Evolutionary conservation across 2,329 filamentous ascomycete species (phyloP).

Genomic region (Cadophora sp.): DNA sequence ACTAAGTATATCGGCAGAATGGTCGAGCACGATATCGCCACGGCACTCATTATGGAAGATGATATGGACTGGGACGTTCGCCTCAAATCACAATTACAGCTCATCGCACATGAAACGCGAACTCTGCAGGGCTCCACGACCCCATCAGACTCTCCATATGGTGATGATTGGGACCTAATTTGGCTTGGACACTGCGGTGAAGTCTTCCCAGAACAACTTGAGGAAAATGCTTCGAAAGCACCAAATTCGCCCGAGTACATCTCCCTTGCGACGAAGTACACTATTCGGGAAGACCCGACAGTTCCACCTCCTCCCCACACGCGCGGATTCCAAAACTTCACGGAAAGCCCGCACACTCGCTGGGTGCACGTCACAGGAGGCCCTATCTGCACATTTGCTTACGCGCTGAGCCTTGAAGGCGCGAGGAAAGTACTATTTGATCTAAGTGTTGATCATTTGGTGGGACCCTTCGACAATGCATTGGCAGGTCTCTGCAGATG

Average conservation of each 20-base stretch:
- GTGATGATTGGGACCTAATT: conserved; percentile 48
- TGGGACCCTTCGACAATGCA: conserved; percentile 45
- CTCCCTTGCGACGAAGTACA: conserved; percentile 31
- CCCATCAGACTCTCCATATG: conserved; percentile 36
- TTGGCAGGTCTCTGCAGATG: conserved; percentile 43
- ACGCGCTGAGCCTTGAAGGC: conserved; percentile 42
- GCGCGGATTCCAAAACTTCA: conserved; percentile 24
- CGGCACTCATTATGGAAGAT: conserved; percentile 52
- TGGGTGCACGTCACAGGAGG: conserved; percentile 40
- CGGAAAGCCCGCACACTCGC: conserved; percentile 32
- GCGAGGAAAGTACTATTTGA: conserved; percentile 60
- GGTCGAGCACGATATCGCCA: conserved; percentile 45
- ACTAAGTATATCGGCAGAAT: conserved; percentile 21
- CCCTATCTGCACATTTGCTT: conserved; percentile 46
- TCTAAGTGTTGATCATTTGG: conserved; percentile 51
- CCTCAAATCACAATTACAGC: conserved; percentile 44
- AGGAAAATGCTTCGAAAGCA: conserved; percentile 13
- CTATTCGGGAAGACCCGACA: conserved; percentile 38
- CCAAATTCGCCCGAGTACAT: conserved; percentile 14
- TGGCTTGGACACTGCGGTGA: conserved; percentile 48
- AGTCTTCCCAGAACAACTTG: conserved; percentile 27
- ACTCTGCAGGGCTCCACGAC: conserved; percentile 9
- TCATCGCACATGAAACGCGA: conserved; percentile 36
- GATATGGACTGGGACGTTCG: conserved; percentile 54
- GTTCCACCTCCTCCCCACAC: conserved; percentile 34